Conservation (phyloP, 2,329 filamentous ascomycete species). For the Colletotrichum chrysophilum region DNA sequence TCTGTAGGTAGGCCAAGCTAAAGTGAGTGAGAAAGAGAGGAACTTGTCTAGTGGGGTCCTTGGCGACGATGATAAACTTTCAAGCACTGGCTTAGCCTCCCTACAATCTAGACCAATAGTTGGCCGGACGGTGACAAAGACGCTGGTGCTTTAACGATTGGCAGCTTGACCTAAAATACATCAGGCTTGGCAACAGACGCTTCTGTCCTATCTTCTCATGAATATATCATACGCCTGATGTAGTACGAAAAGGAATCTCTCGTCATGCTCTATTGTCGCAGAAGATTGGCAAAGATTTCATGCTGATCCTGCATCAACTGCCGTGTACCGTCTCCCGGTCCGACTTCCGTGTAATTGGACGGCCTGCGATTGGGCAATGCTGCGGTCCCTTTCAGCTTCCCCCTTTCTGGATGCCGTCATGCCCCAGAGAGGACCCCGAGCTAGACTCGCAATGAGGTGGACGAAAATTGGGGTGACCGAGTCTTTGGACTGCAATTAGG, state of each 20-base stretch:
- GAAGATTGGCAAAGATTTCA: not conserved
- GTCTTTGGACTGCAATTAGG: not conserved
- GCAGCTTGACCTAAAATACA: not conserved
- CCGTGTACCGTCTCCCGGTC: not conserved
- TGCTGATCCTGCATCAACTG: not conserved
- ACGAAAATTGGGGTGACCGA: slow-evolving; percentile 14
- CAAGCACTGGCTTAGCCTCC: slow-evolving; percentile 3
- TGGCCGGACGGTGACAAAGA: not conserved
- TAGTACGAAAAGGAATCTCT: not conserved
- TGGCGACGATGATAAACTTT: not conserved
- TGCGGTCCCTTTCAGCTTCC: not conserved
- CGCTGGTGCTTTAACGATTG: not conserved
- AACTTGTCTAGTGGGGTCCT: not conserved
- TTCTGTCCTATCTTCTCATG: not conserved
- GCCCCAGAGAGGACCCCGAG: not conserved
- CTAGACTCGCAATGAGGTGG: not conserved
- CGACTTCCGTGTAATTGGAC: not conserved
- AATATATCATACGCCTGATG: not conserved
- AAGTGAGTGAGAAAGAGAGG: not conserved
- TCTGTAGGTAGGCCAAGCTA: not conserved
- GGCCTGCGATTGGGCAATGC: not conserved
- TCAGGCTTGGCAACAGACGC: not conserved
- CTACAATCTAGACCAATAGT: not conserved
- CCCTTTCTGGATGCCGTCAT: not conserved
- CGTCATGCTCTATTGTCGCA: not conserved